A percentile compares a stretch with the other conserved stretches of the same genome.
Conservation (phyloP, 2,329 filamentous ascomycete genomes). For the Zymoseptoria tritici region DNA sequence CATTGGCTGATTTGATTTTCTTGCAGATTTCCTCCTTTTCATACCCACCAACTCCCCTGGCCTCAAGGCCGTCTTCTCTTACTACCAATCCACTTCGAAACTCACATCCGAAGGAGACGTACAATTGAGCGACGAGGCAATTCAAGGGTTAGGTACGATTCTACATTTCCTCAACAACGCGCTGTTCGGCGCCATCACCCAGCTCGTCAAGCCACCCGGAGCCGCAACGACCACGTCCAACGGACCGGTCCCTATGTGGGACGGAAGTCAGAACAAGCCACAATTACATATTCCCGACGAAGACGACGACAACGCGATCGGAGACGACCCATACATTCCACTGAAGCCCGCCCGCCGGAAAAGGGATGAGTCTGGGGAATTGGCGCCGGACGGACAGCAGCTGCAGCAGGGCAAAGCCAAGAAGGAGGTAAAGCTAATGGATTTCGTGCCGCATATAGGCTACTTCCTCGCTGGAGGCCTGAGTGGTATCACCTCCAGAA, state of each 20-base stretch:
- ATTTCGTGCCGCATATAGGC: conserved; percentile 73
- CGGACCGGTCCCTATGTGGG: conserved; percentile 16
- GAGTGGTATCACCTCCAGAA: conserved; percentile 89
- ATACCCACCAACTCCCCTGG: conserved; percentile 64
- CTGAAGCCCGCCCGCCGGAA: conserved; percentile 29
- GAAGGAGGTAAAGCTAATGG: conserved; percentile 46
- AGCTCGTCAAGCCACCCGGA: conserved; percentile 29
- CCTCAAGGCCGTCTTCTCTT: conserved; percentile 76
- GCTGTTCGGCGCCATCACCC: conserved; percentile 69
- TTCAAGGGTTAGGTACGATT: conserved; percentile 89
- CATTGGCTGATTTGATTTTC: background rate
- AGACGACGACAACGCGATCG: conserved; percentile 13
- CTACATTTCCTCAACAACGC: conserved; percentile 58
- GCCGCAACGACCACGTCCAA: conserved; percentile 4
- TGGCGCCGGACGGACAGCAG: conserved; percentile 3
- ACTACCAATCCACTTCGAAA: conserved; percentile 82
- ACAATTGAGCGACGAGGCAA: conserved; percentile 78
- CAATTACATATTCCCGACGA: conserved; percentile 6
- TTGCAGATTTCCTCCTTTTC: conserved; percentile 81
- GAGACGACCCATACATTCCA: conserved; percentile 29
- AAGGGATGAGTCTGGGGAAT: conserved; percentile 5
- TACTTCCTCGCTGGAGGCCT: conserved; percentile 95
- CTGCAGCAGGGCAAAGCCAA: conserved; percentile 16
- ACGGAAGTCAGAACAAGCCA: conserved; percentile 14
- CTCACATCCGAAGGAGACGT: conserved; percentile 93